Percentiles rank a stretch among this genome's conserved stretches.
Conservation (phyloP, 2,329 filamentous ascomycete genomes). For the Fonsecaea pedrosoi region DNA sequence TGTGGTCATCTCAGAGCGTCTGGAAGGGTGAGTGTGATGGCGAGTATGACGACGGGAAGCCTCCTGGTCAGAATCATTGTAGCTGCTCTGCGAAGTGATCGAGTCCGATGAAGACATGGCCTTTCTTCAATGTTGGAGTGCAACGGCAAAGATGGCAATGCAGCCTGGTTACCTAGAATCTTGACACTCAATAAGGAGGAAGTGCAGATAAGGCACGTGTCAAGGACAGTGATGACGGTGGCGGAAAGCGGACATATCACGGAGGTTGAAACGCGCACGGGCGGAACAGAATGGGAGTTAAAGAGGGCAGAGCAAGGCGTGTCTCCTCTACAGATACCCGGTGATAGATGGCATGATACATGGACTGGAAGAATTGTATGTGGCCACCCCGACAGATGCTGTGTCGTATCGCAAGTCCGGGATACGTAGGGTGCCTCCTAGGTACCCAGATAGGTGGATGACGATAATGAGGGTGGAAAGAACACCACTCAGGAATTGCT, state of each 20-base stretch:
- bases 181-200: constrained; percentile 5
- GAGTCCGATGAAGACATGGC: constrained; percentile 32
- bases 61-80: constrained; percentile 20
- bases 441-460: neutral
- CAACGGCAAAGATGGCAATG: constrained; percentile 1
- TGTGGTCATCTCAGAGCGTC: constrained; percentile 13
- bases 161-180: neutral
- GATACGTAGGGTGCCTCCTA: neutral
- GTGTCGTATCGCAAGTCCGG: neutral
- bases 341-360: neutral
- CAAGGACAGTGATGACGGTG: constrained; percentile 16
- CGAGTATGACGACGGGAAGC: constrained; percentile 2
- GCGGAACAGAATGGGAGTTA: neutral
- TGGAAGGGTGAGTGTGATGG: constrained; percentile 15
- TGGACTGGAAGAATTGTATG: neutral
- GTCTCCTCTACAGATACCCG: neutral
- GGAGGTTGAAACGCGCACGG: constrained; percentile 3
- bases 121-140: neutral
- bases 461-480: neutral
- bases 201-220: constrained; percentile 19
- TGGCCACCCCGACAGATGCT: neutral
- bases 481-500: neutral
- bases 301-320: neutral
- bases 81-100: constrained; percentile 26
- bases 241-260: constrained; percentile 18